Evolutionary conservation across 163 green algal species (phyloP).

Genomic region (Coccomyxa subellipsoidea): DNA sequence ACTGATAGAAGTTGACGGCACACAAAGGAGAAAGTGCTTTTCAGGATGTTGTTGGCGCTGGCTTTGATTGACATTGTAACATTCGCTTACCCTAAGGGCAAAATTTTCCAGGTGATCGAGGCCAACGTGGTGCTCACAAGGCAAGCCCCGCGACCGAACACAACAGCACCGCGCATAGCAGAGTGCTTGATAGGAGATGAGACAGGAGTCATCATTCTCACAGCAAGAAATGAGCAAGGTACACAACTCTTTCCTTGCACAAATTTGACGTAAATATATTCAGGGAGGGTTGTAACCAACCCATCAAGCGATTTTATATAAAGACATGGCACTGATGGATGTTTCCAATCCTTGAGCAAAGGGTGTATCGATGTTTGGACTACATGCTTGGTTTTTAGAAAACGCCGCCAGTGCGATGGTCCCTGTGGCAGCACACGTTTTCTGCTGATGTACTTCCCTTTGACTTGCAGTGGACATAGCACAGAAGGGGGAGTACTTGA

Average conservation of each 20-base stretch:
- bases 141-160: neutral
- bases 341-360: too few relatives aligned
- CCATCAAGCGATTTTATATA: too few relatives aligned
- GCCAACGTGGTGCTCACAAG: neutral
- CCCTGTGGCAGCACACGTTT: too few relatives aligned
- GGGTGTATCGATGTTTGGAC: too few relatives aligned
- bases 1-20: too few relatives aligned
- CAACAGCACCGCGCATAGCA: constrained; percentile 35
- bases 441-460: neutral
- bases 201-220: constrained; percentile 79
- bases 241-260: neutral
- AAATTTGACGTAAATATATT: too few relatives aligned
- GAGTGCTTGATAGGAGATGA: constrained; percentile 87
- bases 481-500: constrained; percentile 55
- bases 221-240: constrained; percentile 84
- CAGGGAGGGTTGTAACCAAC: too few relatives aligned
- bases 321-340: too few relatives aligned
- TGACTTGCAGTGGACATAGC: constrained; percentile 69
- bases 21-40: neutral
- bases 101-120: neutral
- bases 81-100: too few relatives aligned
- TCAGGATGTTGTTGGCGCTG: neutral
- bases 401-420: too few relatives aligned
- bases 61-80: too few relatives aligned
- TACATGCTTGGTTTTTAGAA: too few relatives aligned